These are phyloP conservation scores for Candida tallmaniae DNA, from an alignment of 805 yeast species.

Conservation along the genomic window DNA sequence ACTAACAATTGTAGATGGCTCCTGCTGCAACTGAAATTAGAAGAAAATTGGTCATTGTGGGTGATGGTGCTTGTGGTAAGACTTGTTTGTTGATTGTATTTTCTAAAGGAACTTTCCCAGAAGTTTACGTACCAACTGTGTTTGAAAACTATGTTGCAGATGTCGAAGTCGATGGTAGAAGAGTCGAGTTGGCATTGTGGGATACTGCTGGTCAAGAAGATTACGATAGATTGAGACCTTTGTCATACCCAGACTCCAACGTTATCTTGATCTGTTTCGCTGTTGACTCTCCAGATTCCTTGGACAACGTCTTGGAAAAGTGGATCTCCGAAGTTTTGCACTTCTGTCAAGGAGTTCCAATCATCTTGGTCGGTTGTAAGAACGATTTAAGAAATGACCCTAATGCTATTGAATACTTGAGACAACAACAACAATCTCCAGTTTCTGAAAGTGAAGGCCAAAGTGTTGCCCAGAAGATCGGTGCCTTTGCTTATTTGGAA, in stretches of 20 bases:
- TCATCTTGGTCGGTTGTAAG: constrained; percentile 89
- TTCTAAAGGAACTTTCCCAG: constrained; percentile 89
- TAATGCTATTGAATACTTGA: constrained; percentile 67
- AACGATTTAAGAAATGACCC: constrained; percentile 83
- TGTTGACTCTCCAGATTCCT: constrained; percentile 84
- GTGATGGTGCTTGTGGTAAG: constrained; percentile 98
- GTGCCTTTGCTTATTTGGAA: constrained; percentile 81
- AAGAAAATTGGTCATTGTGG: constrained; percentile 88
- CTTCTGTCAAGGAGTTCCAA: constrained; percentile 92
- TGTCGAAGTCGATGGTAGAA: constrained; percentile 59
- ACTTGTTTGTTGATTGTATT: constrained; percentile 82
- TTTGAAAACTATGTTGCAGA: constrained; percentile 97
- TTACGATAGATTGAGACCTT: constrained; percentile 88
- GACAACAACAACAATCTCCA: constrained; percentile 74
- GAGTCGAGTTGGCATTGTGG: constrained; percentile 90
- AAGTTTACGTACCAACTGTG: constrained; percentile 92
- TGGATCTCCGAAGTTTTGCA: constrained; percentile 93
- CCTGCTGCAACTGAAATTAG: constrained; percentile 53
- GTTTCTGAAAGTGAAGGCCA: constrained; percentile 81
- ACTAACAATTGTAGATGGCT: constrained; percentile 22
- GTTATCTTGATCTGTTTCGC: constrained; percentile 90
- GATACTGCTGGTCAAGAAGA: constrained; percentile 99
- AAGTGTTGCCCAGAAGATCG: constrained; percentile 82
- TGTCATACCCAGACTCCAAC: constrained; percentile 88
- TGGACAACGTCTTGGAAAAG: constrained; percentile 91